These are phyloP conservation scores for Nicotiana paniculata DNA, from an alignment of 257 asterid species.

Conservation along the genomic window DNA sequence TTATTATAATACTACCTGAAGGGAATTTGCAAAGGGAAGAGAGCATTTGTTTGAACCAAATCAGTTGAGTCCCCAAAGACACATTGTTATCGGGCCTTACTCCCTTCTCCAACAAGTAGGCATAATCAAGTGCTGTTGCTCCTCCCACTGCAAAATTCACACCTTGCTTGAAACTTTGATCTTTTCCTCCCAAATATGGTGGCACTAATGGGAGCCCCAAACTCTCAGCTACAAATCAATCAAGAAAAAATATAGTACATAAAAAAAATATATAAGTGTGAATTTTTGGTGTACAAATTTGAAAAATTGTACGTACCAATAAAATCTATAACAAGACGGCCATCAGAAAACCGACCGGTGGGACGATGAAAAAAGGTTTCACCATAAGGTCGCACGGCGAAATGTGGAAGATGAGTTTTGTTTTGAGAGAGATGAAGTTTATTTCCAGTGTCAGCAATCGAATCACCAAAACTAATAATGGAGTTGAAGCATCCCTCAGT, in stretches of 20 bases:
- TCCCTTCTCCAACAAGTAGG: conserved; percentile 27
- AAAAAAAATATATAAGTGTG: background rate
- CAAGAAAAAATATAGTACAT: background rate
- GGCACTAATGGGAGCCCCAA: conserved; percentile 35
- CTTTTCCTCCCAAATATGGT: conserved; percentile 21
- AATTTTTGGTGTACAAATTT: background rate
- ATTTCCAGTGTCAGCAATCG: conserved; percentile 56
- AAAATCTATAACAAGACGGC: conserved; percentile 58
- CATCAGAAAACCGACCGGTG: conserved; percentile 50
- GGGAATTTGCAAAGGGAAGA: conserved; percentile 10
- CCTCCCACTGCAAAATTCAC: conserved; percentile 55
- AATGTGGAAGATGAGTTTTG: background rate
- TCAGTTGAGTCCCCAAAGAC: conserved; percentile 35
- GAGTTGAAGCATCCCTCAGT: conserved; percentile 29
- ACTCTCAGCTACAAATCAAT: conserved; percentile 26
- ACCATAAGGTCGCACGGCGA: conserved; percentile 40
- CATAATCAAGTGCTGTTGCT: conserved; percentile 33
- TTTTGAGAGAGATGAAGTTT: conserved; percentile 9
- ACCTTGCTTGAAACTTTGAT: conserved; percentile 21
- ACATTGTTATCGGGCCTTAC: conserved; percentile 8
- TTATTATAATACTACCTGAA: conserved; percentile 26
- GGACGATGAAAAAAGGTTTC: conserved; percentile 44
- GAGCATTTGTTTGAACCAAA: conserved; percentile 39
- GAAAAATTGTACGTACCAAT: conserved; percentile 26
- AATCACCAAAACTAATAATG: conserved; percentile 59